These are phyloP conservation scores for Kondoa malvinella DNA, from an alignment of 768 basidiomycete genomes.

Conservation along the genomic window DNA sequence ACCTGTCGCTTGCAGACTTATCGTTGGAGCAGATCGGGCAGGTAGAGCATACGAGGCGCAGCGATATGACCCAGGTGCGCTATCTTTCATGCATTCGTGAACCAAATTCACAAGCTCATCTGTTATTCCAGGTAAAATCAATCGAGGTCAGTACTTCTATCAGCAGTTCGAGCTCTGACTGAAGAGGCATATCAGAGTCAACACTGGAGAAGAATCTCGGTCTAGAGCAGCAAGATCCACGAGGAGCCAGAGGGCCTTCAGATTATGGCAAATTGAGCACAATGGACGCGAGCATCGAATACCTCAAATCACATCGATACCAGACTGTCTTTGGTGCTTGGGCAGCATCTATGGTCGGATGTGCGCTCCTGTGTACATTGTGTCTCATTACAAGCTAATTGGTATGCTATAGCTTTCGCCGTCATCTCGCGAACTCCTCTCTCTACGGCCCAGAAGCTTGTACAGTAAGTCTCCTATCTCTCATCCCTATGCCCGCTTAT, in stretches of 20 bases:
- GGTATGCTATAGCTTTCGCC: neutral
- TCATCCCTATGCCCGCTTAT: neutral
- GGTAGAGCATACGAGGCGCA: neutral
- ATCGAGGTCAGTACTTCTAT: neutral
- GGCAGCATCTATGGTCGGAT: conserved; percentile 21
- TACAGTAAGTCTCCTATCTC: conserved; percentile 11
- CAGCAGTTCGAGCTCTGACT: conserved; percentile 1
- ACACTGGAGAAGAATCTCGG: neutral
- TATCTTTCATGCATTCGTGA: neutral
- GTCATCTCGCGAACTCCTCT: conserved; percentile 21
- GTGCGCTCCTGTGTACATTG: conserved; percentile 5
- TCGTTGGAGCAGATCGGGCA: neutral
- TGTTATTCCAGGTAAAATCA: neutral
- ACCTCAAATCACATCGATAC: neutral
- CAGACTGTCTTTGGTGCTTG: neutral
- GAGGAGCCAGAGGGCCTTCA: conserved; percentile 15
- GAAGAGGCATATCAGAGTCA: neutral
- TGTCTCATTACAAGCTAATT: neutral
- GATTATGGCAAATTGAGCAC: neutral
- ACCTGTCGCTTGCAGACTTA: too few relatives aligned
- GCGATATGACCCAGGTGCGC: neutral
- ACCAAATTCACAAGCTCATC: too few relatives aligned
- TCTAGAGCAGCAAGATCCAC: conserved; percentile 21
- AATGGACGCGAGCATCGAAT: neutral
- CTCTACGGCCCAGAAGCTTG: conserved; percentile 27